Base-by-base conservation (phyloP, 192 early-diverging fungal genomes). In the Paraglomus occultum region DNA sequence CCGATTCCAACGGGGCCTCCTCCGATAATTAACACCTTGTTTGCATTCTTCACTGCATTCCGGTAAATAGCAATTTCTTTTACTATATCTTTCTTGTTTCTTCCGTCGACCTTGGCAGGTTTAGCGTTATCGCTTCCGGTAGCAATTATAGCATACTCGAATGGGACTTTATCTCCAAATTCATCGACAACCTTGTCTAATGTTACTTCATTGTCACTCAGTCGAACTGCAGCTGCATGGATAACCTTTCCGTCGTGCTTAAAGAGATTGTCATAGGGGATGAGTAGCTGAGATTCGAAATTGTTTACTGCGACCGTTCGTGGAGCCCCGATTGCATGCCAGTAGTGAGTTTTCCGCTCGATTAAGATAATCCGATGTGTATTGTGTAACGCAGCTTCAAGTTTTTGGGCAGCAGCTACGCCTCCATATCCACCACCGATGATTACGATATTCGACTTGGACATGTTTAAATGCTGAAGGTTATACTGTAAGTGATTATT, bases 351-450 rank as follows among this genome's bases (percentile, higher is more conserved):
- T 74, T 72, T 77, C 59, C 77, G 63, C 72, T 88, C 85, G 8
- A 88, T 77, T 18, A 88, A 72, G 38, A 84, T 82, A 15, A 88
- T 80, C 22, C 75, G 80, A 14, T 81, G 63, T 1, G 79, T 69
- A 1, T 76, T 74, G 45, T 74, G 66, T 6, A 76, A 64, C 44
- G 67, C 44, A 15, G 52, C 73, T 15, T 81, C 76, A 6, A 88
- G 73, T 15, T 61, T 67, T 59, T 71, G 73, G 49, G 83, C 85
- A 10, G 76, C 51, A 0, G 51, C 64, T 8, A 77, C 64, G 11
- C 87, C 87, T 6, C 80, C 87, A 55, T 79, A 86, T 0, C 83
- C 85, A 67, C 85, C 87, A 42, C 84, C 82, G 20, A 83, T 72
- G 6, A 83, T 76, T 9, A 66, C 50, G 22, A 66, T 66, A 40